These are phyloP conservation scores for Tetraselmis striata DNA, from an alignment of 139 green algal genomes.

Conservation along the genomic window DNA sequence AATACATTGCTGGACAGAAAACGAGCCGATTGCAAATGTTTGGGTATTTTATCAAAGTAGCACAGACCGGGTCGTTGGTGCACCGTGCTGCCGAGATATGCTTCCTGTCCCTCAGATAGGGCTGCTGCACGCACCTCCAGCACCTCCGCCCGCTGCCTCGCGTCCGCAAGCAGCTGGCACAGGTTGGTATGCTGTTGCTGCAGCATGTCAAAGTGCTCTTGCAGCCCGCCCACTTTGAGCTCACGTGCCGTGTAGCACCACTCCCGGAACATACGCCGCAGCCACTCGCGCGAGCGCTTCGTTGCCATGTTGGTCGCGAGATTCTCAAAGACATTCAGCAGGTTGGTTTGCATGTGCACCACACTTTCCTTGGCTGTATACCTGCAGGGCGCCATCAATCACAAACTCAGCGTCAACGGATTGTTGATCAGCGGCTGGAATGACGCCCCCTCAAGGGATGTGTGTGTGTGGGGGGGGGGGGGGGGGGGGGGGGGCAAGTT, in stretches of 20 bases:
- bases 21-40: too few relatives aligned
- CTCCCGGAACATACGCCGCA: not conserved
- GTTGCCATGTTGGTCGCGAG: not conserved
- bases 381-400: too few relatives aligned
- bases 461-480: too few relatives aligned
- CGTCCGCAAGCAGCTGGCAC: not conserved
- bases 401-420: not conserved
- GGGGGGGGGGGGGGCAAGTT: too few relatives aligned
- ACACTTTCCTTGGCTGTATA: not conserved
- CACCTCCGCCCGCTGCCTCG: not conserved
- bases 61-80: too few relatives aligned
- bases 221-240: not conserved
- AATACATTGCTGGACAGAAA: too few relatives aligned
- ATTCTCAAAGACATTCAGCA: not conserved
- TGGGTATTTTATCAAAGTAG: too few relatives aligned
- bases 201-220: not conserved
- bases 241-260: not conserved
- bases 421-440: too few relatives aligned
- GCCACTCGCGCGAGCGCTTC: not conserved
- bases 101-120: too few relatives aligned
- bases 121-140: too few relatives aligned
- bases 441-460: too few relatives aligned
- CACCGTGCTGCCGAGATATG: too few relatives aligned
- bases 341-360: not conserved
- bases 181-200: not conserved